Evolutionary conservation across 2,329 filamentous ascomycete genomes (phyloP).

Genomic region (Ramularia collo-cygni): DNA sequence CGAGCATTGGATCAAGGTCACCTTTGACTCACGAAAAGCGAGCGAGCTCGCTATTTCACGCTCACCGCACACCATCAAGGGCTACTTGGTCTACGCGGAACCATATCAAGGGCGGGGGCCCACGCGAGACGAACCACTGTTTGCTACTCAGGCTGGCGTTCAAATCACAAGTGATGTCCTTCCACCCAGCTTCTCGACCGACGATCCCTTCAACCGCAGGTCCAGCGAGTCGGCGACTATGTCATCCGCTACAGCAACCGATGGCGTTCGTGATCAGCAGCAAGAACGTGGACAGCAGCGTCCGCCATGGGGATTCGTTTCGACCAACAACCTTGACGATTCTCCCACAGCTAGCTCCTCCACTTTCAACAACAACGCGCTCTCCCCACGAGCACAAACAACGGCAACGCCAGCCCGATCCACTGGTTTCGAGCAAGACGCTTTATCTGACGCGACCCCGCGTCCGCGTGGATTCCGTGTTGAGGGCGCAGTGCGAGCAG

Average conservation of each 20-base stretch:
- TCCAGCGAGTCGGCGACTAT: conserved; percentile 31
- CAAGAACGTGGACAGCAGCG: neutral
- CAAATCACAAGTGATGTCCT: conserved; percentile 24
- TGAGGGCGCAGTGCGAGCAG: conserved; percentile 32
- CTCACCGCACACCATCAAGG: conserved; percentile 42
- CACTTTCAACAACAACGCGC: conserved; percentile 2
- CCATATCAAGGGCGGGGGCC: conserved; percentile 40
- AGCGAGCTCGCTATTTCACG: conserved; percentile 43
- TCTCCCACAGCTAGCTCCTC: conserved; percentile 10
- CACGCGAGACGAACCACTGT: conserved; percentile 37
- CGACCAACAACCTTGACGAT: conserved; percentile 1
- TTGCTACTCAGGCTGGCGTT: conserved; percentile 31
- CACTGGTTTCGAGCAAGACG: conserved; percentile 3
- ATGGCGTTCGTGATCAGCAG: conserved; percentile 1
- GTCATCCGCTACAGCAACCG: conserved; percentile 30
- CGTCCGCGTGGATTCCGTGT: conserved; percentile 27
- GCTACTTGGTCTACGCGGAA: conserved; percentile 43
- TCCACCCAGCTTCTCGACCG: conserved; percentile 28
- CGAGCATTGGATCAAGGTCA: conserved; percentile 74
- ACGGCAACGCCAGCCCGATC: conserved; percentile 6
- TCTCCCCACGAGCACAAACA: neutral
- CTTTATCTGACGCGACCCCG: conserved; percentile 1
- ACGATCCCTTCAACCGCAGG: conserved; percentile 21
- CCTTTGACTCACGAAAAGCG: conserved; percentile 43
- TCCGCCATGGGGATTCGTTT: neutral